Conservation (phyloP, 129 eudicot species). For the Flaveria ramosissima region DNA sequence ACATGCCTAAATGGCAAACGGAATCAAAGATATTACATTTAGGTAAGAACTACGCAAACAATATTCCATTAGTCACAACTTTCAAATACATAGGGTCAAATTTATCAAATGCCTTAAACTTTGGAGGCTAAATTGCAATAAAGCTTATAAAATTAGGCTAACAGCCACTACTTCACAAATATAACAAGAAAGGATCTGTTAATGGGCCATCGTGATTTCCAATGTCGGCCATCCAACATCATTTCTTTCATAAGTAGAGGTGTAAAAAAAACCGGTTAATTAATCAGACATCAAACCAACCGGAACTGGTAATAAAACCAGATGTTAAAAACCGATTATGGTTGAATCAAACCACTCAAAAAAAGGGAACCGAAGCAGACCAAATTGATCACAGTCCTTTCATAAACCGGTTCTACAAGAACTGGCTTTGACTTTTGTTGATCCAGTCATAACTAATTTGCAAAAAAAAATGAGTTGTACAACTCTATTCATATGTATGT, state of each 20-base stretch:
- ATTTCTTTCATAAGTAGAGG: neutral
- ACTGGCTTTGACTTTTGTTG: too few relatives aligned
- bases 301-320: too few relatives aligned
- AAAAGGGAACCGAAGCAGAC: too few relatives aligned
- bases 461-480: too few relatives aligned
- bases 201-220: slow-evolving; percentile 33
- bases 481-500: neutral
- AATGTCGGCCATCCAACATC: slow-evolving; percentile 36
- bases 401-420: too few relatives aligned
- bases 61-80: neutral
- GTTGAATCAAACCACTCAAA: too few relatives aligned
- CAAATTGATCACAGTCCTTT: too few relatives aligned
- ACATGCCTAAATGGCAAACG: neutral
- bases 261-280: too few relatives aligned
- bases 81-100: slow-evolving; percentile 4
- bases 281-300: too few relatives aligned
- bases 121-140: slow-evolving; percentile 1
- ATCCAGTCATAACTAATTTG: too few relatives aligned
- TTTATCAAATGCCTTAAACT: slow-evolving; percentile 4
- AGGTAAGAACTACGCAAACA: neutral
- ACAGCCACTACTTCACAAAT: slow-evolving; percentile 8
- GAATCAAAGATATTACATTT: neutral
- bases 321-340: too few relatives aligned
- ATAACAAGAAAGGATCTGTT: slow-evolving; percentile 19
- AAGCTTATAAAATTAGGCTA: slow-evolving; percentile 21